phyloP scores from a whole-genome alignment of 192 early-diverging fungal genomes.

The Mortierella hygrophila region DNA sequence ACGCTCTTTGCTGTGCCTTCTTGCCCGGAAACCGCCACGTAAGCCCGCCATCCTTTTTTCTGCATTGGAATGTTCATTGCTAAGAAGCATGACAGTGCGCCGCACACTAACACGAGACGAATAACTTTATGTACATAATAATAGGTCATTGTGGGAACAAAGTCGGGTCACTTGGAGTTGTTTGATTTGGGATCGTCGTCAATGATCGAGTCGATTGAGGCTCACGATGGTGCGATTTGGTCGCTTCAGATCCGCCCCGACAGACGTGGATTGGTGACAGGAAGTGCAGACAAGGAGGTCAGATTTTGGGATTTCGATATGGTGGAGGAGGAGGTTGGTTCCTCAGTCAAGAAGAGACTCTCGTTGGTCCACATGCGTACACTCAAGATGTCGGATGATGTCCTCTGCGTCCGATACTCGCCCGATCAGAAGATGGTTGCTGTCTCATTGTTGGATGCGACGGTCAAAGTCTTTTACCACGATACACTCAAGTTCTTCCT shows the following conservation, averaged over 20 bases:
- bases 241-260: slow-evolving; percentile 90
- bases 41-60: slow-evolving; percentile 12
- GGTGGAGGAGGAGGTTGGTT: slow-evolving; percentile 59
- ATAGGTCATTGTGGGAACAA: slow-evolving; percentile 92
- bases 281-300: slow-evolving; percentile 94
- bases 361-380: slow-evolving; percentile 90
- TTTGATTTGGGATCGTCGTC: slow-evolving; percentile 90
- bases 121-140: neutral
- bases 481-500: slow-evolving; percentile 98
- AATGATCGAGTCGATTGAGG: slow-evolving; percentile 89
- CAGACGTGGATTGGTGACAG: slow-evolving; percentile 89
- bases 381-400: slow-evolving; percentile 94
- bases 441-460: slow-evolving; percentile 92
- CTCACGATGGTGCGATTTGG: slow-evolving; percentile 93
- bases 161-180: slow-evolving; percentile 89
- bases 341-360: slow-evolving; percentile 66
- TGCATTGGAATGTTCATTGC: neutral
- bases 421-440: slow-evolving; percentile 91
- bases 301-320: slow-evolving; percentile 98
- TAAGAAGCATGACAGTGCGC: too few species aligned
- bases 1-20: slow-evolving; percentile 93
- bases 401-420: slow-evolving; percentile 86
- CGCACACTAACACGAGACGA: neutral
- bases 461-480: slow-evolving; percentile 96
- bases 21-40: slow-evolving; percentile 90